Evolutionary conservation across 306 rosid species (phyloP), one percentile per base, ranked within the genome.

Genomic region (Benincasa hispida): DNA sequence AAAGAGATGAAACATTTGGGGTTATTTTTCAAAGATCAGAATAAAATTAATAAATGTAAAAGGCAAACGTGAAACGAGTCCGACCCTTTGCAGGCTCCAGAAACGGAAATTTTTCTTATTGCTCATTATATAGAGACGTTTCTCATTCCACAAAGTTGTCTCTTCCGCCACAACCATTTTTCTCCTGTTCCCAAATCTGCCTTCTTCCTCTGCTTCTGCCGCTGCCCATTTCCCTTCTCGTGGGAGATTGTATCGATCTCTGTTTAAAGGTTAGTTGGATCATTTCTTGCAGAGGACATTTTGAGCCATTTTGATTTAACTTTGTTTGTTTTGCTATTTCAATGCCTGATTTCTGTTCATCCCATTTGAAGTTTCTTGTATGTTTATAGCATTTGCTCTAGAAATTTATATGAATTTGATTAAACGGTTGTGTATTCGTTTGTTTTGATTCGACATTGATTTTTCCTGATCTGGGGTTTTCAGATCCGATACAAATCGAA

Each of bases 401-500:
- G 75, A 42, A 0, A 22, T 41, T 7, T 22, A 2, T 42, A 42
- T n/a, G 21, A 45, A 24, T 69, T 69, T 0, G 35, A 69, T 45
- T 45, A 8, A 24, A 69, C 1, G 37, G 14, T 69, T 67, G 75
- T 45, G 19, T 69, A 6, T 15, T 69, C 21, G 32, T 7, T 22
- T 45, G 14, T 42, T 72, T 47, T 55, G 12, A 17, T 75, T 45
- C 58, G 73, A 18, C 42, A 47, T 74, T 74, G 77, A 27, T 47
- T 80, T 56, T 81, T 30, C 56, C 50, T 41, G 63, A 63, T 70
- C 66, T 67, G 82, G 80, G 78, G 82, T 48, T 78, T 81, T 68
- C 92, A 89, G 92, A 89, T 89, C 92, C 84, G 89, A 60, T 30
- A 39, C 84, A 55, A 81, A 80, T 25, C 74, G 75, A 32, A 22